Evolutionary conservation across 176 grass and related monocot genomes (phyloP).

Genomic region (Bolboschoenus planiculmis): DNA sequence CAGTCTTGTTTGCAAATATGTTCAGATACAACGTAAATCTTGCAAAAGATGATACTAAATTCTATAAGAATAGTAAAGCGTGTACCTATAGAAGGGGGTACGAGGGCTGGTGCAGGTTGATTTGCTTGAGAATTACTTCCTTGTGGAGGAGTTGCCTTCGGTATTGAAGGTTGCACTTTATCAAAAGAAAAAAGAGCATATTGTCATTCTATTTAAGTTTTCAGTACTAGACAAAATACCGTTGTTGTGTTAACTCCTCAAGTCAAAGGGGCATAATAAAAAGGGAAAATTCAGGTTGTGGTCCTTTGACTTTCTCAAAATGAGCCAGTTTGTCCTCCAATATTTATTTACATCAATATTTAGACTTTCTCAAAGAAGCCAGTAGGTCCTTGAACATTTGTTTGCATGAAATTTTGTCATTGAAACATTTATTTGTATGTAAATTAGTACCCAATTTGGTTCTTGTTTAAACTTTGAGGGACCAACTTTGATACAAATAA

Average conservation of each 20-base stretch:
- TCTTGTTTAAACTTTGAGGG: background rate
- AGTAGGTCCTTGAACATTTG: background rate
- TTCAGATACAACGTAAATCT: background rate
- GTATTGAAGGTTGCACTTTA: background rate
- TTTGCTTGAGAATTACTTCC: slow-evolving; percentile 24
- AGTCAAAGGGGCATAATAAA: background rate
- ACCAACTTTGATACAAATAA: background rate
- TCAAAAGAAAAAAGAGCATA: background rate
- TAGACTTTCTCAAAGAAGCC: background rate
- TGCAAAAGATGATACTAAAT: background rate
- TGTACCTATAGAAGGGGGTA: slow-evolving; percentile 49
- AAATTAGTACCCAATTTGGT: background rate
- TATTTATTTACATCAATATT: background rate
- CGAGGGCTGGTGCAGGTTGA: slow-evolving; percentile 38
- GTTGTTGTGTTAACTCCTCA: background rate
- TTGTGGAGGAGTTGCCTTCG: slow-evolving; percentile 10
- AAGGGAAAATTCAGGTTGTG: background rate
- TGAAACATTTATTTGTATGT: background rate
- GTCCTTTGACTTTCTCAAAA: background rate
- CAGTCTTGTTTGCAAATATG: background rate
- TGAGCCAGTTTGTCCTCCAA: background rate
- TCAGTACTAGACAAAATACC: background rate
- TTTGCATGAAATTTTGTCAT: background rate
- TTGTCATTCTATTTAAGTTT: background rate
- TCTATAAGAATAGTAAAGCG: background rate